phyloP scores from a whole-genome alignment of 2,329 filamentous ascomycete genomes.

The Reticulascus tulasneorum region DNA sequence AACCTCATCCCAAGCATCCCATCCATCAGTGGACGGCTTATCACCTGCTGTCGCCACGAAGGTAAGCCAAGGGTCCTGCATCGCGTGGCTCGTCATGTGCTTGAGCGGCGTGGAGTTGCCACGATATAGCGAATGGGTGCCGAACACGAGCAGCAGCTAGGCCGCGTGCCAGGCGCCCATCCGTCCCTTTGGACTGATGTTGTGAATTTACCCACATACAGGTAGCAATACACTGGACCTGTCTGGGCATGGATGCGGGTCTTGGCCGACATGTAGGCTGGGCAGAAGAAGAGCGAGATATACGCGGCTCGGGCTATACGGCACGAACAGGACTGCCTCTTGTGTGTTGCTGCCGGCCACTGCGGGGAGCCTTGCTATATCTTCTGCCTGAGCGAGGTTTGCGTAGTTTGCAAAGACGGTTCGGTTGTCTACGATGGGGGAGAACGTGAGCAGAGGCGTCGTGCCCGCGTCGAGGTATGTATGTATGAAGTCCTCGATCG shows the following conservation, averaged over 20 bases:
- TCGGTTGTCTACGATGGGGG: conserved; percentile 24
- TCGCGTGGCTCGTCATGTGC: conserved; percentile 11
- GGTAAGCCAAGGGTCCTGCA: conserved; percentile 9
- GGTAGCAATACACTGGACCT: background rate
- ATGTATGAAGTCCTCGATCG: conserved; percentile 27
- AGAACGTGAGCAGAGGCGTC: conserved; percentile 24
- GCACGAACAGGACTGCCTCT: background rate
- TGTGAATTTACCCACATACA: conserved; percentile 19
- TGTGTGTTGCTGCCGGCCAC: background rate
- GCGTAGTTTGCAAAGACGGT: conserved; percentile 29
- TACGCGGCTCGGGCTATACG: too few species aligned
- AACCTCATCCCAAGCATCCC: too few species aligned
- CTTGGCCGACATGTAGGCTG: background rate
- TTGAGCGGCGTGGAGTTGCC: conserved; percentile 11
- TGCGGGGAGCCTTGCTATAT: background rate
- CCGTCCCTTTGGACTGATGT: conserved; percentile 20
- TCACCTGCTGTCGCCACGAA: too few species aligned
- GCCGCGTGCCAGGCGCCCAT: conserved; percentile 24
- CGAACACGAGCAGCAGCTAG: conserved; percentile 29
- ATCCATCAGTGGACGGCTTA: too few species aligned
- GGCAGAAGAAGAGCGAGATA: too few species aligned
- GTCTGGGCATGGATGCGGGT: background rate
- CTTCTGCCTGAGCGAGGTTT: too few species aligned
- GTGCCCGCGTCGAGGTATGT: conserved; percentile 20
- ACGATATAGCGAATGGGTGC: conserved; percentile 20